Base-by-base conservation (phyloP, 768 basidiomycete species). In the Leccinum arenicola region DNA sequence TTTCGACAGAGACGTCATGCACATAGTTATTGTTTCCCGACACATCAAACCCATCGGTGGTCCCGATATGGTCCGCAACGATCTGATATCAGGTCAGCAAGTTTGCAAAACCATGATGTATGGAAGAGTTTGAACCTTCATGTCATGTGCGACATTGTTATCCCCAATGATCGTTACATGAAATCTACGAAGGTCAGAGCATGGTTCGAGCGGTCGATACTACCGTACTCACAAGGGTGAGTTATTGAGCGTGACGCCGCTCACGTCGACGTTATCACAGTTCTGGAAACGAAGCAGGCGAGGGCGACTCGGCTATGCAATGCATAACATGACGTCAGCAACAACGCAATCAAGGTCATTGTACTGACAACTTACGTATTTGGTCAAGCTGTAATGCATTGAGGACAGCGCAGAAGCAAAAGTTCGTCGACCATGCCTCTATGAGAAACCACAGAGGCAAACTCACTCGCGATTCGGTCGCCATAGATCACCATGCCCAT, bases 1-100 rank as follows among this genome's bases (percentile, higher is more conserved):
- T 73, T 55, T 73, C 73, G 23, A 76, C 70, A 6, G 65, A 63
- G 49, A 74, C 66, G 36, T 76, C 73, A 50, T 75, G 73, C 23
- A 76, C 69, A 40, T 66, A 66, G 54, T 72, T 68, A 58, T 69
- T 67, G 35, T 70, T 73, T 15, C 73, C 73, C 6, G 61, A 66
- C 27, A 72, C 14, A 15, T 68, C 56, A 21, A 65, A 49, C 14
- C 61, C 64, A 19, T 51, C 58, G 7, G 60, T 58, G 21, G 3
- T n/a, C 3, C 56, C 55, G 7, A 68, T 59, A 27, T 68, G 59
- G 19, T 61, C 64, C 8, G 61, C 55, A n/a, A 58, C 12, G 25
- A 63, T 57, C 57, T 54, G 21, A 43, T 17, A 2, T 17, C 6
- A 31, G n/a, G 3, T 65, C 2, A 53, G 35, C 17, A 29, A 31